phyloP scores from a whole-genome alignment of 2,329 filamentous ascomycete genomes.

The Cadophora gregata region DNA sequence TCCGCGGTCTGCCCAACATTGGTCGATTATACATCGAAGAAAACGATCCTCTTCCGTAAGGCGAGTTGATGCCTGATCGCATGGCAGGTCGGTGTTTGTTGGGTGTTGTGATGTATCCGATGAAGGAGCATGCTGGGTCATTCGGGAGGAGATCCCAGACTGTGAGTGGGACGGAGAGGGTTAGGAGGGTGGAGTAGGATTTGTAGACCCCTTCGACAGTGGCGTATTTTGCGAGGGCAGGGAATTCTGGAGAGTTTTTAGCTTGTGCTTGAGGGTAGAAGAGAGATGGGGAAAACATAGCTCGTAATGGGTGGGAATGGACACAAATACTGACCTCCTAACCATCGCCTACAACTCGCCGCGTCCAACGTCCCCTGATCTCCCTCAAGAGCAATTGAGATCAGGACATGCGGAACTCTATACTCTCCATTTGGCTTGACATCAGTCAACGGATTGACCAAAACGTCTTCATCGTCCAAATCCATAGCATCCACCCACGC shows the following conservation, averaged over 20 bases:
- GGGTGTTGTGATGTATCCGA: conserved; percentile 27
- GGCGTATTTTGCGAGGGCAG: conserved; percentile 30
- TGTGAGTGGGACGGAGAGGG: conserved; percentile 29
- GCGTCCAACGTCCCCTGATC: conserved; percentile 28
- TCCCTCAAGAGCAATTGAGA: conserved; percentile 29
- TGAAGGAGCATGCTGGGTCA: conserved; percentile 30
- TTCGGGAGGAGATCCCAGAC: conserved; percentile 32
- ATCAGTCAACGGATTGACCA: conserved; percentile 19
- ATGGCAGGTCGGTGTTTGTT: conserved; percentile 20
- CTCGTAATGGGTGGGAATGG: neutral
- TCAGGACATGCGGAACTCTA: conserved; percentile 30
- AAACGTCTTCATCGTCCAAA: conserved; percentile 19
- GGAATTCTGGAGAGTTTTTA: conserved; percentile 19
- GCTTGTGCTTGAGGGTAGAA: neutral
- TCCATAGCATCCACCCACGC: conserved; percentile 31
- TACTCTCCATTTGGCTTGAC: conserved; percentile 24
- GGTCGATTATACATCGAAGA: conserved; percentile 17
- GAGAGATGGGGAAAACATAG: neutral
- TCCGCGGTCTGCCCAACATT: conserved; percentile 6
- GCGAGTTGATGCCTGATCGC: conserved; percentile 13
- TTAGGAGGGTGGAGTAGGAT: conserved; percentile 28
- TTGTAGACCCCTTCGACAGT: conserved; percentile 32
- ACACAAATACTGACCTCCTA: conserved; percentile 9
- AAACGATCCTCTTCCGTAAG: conserved; percentile 14
- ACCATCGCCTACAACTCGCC: conserved; percentile 27